Evolutionary conservation across 2,329 filamentous ascomycete species (phyloP), one percentile per base, ranked within the genome.

Genomic region (Aspergillus amoenus): DNA sequence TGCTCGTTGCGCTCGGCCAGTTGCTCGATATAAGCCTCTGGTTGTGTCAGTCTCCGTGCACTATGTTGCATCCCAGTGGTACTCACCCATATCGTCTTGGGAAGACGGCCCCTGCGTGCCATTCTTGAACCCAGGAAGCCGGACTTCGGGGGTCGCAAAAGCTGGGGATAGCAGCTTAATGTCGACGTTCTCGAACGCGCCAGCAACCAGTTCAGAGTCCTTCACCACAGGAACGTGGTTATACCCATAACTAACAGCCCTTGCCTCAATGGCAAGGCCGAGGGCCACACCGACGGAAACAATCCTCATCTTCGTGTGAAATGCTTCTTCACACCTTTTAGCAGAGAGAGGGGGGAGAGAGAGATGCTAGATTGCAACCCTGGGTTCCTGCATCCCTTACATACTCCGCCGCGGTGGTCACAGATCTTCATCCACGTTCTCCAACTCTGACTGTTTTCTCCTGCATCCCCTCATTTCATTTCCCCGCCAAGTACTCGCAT

Each of bases 101-200:
- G 44, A 55, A 22, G 52, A 55, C 32, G 52, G 43, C 1, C 52
- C 52, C 39, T 55, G 52, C 9, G 52, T 55, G 34, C 52, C 52
- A 55, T 55, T 42, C n/a, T 13, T 24, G 43, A 55, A 55, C 22
- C 52, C 52, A 48, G 52, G 52, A 21, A 55, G 52, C 22, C 43
- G 52, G 12, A n/a, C n/a, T 13, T 55, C 52, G n/a, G 52, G 52
- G 15, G 32, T 55, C n/a, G 22, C 3, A 15, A 55, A 55, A n/a
- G 52, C 52, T 15, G 52, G 52, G 22, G 52, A 55, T 2, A 55
- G 37, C 34, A 55, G 52, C 2, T 48, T 1, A 4, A 48, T 48
- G 9, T 48, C 27, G 17, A 48, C 30, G 27, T 42, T 2, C 22
- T 32, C 4, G 52, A 55, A 55, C 27, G 52, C 52, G 34, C 44